Conservation (phyloP, 2,329 filamentous ascomycete species). For the Bipolaris oryzae region DNA sequence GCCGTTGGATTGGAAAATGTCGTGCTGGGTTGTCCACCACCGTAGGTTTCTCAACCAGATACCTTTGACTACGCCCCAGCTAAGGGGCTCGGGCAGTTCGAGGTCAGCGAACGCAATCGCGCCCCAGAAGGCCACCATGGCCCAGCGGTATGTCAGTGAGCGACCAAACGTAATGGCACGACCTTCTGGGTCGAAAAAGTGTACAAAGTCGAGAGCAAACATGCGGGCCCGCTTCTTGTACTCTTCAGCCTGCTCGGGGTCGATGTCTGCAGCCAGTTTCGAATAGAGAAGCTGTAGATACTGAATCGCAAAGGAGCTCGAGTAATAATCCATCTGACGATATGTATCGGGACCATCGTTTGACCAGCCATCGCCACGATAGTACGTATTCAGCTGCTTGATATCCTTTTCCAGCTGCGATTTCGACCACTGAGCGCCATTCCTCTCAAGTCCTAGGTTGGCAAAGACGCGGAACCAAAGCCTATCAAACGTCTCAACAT, state of each 20-base stretch:
- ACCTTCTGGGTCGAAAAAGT: slow-evolving; percentile 76
- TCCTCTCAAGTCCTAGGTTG: slow-evolving; percentile 77
- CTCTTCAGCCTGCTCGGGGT: slow-evolving; percentile 68
- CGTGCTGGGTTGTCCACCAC: slow-evolving; percentile 78
- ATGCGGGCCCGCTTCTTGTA: slow-evolving; percentile 71
- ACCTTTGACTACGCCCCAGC: slow-evolving; percentile 80
- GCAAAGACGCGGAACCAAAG: slow-evolving; percentile 87
- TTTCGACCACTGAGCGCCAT: slow-evolving; percentile 73
- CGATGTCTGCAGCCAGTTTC: slow-evolving; percentile 69
- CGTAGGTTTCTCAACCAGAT: slow-evolving; percentile 74
- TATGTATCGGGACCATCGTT: slow-evolving; percentile 80
- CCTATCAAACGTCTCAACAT: slow-evolving; percentile 54
- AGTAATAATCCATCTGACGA: slow-evolving; percentile 87
- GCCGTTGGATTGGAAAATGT: slow-evolving; percentile 76
- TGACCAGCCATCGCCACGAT: slow-evolving; percentile 81
- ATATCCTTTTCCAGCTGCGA: slow-evolving; percentile 75
- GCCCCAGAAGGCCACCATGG: slow-evolving; percentile 84
- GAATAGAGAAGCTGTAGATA: slow-evolving; percentile 79
- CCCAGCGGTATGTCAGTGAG: slow-evolving; percentile 81
- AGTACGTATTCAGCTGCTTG: slow-evolving; percentile 78
- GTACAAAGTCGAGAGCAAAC: slow-evolving; percentile 72
- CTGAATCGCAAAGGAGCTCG: slow-evolving; percentile 81
- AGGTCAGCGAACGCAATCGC: slow-evolving; percentile 77
- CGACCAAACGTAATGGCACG: slow-evolving; percentile 77
- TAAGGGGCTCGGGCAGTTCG: slow-evolving; percentile 72